Conservation (phyloP, 768 basidiomycete genomes). For the Rhizopogon vinicolor region DNA sequence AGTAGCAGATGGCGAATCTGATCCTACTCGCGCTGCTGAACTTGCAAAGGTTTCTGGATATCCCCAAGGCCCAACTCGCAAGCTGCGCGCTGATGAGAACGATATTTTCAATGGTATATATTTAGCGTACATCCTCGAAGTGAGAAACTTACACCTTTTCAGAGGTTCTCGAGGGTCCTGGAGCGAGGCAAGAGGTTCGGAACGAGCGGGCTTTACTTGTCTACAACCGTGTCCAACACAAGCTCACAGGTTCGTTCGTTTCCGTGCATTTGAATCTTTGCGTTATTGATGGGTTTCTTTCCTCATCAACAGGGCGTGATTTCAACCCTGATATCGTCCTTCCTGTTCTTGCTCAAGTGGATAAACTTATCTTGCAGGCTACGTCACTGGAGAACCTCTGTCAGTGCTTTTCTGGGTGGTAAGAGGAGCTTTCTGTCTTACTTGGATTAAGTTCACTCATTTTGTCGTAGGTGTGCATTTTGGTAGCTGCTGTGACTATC, state of each 20-base stretch:
- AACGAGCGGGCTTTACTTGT: slow-evolving; percentile 89
- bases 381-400: slow-evolving; percentile 93
- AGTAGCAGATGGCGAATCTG: slow-evolving; percentile 35
- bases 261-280: not conserved
- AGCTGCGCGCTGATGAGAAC: slow-evolving; percentile 87
- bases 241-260: slow-evolving; percentile 71
- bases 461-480: slow-evolving; percentile 60
- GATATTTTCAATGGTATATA: slow-evolving; percentile 84
- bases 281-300: not conserved
- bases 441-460: not conserved
- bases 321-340: slow-evolving; percentile 83
- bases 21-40: slow-evolving; percentile 55
- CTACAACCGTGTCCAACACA: slow-evolving; percentile 92
- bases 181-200: slow-evolving; percentile 76
- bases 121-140: not conserved
- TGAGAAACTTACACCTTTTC: slow-evolving; percentile 4
- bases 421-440: slow-evolving; percentile 15
- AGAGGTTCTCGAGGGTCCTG: slow-evolving; percentile 46
- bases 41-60: slow-evolving; percentile 64
- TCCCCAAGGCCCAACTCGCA: slow-evolving; percentile 76
- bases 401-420: slow-evolving; percentile 97
- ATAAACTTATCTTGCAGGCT: slow-evolving; percentile 89
- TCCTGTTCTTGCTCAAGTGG: slow-evolving; percentile 80
- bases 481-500: slow-evolving; percentile 39
- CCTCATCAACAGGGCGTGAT: slow-evolving; percentile 62